Evolutionary conservation across 2,329 filamentous ascomycete species (phyloP).

Genomic region (Sclerotinia minor): DNA sequence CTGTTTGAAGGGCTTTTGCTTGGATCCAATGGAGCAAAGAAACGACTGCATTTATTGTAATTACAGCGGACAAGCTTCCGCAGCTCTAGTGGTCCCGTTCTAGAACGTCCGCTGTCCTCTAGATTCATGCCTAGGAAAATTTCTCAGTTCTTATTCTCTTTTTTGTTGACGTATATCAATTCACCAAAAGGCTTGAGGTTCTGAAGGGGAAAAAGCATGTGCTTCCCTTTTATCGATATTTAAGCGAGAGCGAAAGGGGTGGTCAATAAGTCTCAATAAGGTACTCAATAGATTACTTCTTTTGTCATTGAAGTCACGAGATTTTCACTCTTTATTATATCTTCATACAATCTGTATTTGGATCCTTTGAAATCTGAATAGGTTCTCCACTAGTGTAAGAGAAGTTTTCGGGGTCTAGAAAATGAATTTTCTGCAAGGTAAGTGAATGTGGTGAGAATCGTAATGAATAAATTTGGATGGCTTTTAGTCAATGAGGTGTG

Average conservation of each 20-base stretch:
- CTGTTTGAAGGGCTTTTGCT: neutral
- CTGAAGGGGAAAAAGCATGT: neutral
- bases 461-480: neutral
- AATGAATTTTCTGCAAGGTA: too few relatives aligned
- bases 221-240: neutral
- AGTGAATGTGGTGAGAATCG: neutral
- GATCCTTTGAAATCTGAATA: constrained; percentile 2
- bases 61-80: neutral
- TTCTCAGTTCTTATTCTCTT: neutral
- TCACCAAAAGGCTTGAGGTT: neutral
- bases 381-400: neutral
- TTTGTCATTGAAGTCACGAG: neutral
- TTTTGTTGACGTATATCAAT: neutral
- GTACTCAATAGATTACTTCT: constrained; percentile 19
- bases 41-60: neutral
- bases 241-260: constrained; percentile 19
- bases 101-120: neutral
- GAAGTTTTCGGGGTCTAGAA: neutral
- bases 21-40: neutral
- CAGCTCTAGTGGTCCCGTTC: neutral
- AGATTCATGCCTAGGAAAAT: neutral
- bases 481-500: neutral
- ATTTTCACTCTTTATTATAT: constrained; percentile 11
- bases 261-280: constrained; percentile 17
- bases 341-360: neutral